These are phyloP conservation scores for Fusarium chuoi DNA, from an alignment of 2,329 filamentous ascomycete species.

Conservation along the genomic window DNA sequence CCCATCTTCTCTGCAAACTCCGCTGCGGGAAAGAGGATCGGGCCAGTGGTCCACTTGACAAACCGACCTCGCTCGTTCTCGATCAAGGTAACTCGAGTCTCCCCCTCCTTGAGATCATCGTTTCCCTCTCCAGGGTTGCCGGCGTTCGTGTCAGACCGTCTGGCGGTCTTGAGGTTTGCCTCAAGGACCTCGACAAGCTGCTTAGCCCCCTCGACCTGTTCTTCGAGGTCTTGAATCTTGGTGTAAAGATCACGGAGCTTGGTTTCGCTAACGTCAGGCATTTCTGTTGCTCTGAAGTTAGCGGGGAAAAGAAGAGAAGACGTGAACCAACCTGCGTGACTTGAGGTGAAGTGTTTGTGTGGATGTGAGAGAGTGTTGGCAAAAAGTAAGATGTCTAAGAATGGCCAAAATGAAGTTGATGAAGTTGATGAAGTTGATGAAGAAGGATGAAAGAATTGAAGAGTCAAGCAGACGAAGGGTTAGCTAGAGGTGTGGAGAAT, in stretches of 20 bases:
- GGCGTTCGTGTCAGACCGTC: neutral
- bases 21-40: neutral
- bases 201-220: fast-evolving
- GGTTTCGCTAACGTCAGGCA: neutral
- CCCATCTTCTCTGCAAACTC: neutral
- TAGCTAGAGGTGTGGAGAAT: no score
- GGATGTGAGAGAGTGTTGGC: no score
- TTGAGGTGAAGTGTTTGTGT: neutral
- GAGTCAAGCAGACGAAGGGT: neutral
- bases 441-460: neutral
- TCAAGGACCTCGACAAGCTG: neutral
- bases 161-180: neutral
- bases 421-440: neutral
- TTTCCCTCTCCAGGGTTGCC: neutral
- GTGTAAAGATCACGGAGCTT: neutral
- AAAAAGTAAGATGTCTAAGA: no score
- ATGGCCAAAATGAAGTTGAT: no score
- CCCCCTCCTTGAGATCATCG: neutral
- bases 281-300: neutral
- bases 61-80: neutral
- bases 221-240: fast-evolving
- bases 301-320: neutral
- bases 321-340: neutral
- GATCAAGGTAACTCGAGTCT: neutral
- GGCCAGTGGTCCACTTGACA: neutral